These are phyloP conservation scores for Aureobasidium uvarum DNA, from an alignment of 2,329 filamentous ascomycete genomes.

Conservation along the genomic window DNA sequence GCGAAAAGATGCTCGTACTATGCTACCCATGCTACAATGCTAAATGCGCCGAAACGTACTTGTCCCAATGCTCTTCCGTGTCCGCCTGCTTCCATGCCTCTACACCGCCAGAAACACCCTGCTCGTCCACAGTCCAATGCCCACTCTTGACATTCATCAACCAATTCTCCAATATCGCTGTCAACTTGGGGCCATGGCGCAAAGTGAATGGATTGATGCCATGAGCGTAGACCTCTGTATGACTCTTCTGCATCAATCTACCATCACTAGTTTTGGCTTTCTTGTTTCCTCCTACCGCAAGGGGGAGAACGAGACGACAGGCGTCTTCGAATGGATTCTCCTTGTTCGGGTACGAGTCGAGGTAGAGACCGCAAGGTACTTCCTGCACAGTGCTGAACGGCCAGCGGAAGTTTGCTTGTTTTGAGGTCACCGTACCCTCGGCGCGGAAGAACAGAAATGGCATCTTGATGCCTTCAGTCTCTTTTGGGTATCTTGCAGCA, in stretches of 20 bases:
- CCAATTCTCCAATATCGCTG: slow-evolving; percentile 38
- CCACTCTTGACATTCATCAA: slow-evolving; percentile 36
- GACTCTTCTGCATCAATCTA: slow-evolving; percentile 34
- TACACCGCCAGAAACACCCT: slow-evolving; percentile 36
- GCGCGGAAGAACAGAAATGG: slow-evolving; percentile 38
- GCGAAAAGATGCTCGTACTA: not conserved
- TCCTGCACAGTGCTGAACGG: slow-evolving; percentile 37
- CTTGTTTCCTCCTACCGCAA: slow-evolving; percentile 34
- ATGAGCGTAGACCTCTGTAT: slow-evolving; percentile 38
- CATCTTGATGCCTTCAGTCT: slow-evolving; percentile 38
- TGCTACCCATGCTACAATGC: slow-evolving; percentile 7
- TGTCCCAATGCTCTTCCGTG: slow-evolving; percentile 36
- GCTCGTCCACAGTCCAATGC: slow-evolving; percentile 37
- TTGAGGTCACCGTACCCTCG: slow-evolving; percentile 36
- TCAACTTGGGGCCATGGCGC: slow-evolving; percentile 38
- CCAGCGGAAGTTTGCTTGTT: slow-evolving; percentile 39
- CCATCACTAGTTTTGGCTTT: slow-evolving; percentile 38
- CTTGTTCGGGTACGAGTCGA: slow-evolving; percentile 38
- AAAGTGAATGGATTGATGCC: slow-evolving; percentile 39
- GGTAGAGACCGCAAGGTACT: slow-evolving; percentile 39
- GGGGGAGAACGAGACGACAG: slow-evolving; percentile 37
- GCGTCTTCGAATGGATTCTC: slow-evolving; percentile 40
- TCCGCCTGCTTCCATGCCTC: slow-evolving; percentile 39
- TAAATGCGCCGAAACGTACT: slow-evolving; percentile 21
- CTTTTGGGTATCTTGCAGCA: slow-evolving; percentile 33